Evolutionary conservation across 306 rosid genomes (phyloP), one percentile per base, ranked within the genome.

Genomic region (Lupinus albus): DNA sequence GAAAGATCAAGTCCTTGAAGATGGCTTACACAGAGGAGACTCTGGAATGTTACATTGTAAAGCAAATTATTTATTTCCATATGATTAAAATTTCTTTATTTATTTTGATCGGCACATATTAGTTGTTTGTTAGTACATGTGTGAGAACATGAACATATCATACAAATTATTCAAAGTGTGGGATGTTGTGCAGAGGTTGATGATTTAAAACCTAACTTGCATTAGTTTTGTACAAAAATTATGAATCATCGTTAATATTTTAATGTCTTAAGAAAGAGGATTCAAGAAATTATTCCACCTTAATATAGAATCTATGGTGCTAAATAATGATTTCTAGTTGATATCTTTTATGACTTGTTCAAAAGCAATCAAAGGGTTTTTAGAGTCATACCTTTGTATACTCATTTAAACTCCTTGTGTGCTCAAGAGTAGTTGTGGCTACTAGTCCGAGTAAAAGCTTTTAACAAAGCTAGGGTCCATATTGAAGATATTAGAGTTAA

Each of bases 111-210:
- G n/a, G n/a, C n/a, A n/a, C n/a, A n/a, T n/a, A n/a, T n/a, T n/a
- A n/a, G n/a, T n/a, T n/a, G n/a, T n/a, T n/a, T n/a, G n/a, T n/a
- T n/a, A n/a, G n/a, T n/a, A n/a, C n/a, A n/a, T n/a, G n/a, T n/a
- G n/a, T n/a, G n/a, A n/a, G n/a, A n/a, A n/a, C n/a, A n/a, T n/a
- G n/a, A n/a, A n/a, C n/a, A n/a, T n/a, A n/a, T n/a, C n/a, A n/a
- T n/a, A n/a, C n/a, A n/a, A n/a, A n/a, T n/a, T n/a, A n/a, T n/a
- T n/a, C n/a, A n/a, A n/a, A n/a, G n/a, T 45, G 47, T 12, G 8
- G 61, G 44, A 4, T 60, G 47, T 44, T 21, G 55, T 53, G 15
- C 73, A 25, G 65, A 28, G 73, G 6, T 68, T 25, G 57, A 57
- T 63, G 57, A 36, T 52, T 32, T 67, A 36, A 28, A 32, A 28